These are phyloP conservation scores for Dactylella cylindrospora DNA, from an alignment of 2,329 filamentous ascomycete species.

Conservation along the genomic window DNA sequence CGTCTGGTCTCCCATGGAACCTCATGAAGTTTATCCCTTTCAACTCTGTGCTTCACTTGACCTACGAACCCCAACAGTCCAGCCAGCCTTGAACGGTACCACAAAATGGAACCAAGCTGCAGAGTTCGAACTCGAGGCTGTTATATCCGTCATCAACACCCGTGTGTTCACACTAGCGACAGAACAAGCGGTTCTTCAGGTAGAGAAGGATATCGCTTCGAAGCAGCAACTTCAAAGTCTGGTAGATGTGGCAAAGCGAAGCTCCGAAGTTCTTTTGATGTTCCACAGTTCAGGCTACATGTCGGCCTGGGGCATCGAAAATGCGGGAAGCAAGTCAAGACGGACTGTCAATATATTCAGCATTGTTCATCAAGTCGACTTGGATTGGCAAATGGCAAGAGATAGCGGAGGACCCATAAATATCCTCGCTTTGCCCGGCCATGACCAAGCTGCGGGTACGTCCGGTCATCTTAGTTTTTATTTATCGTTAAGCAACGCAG, in stretches of 20 bases:
- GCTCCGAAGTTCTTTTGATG: constrained; percentile 82
- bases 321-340: constrained; percentile 70
- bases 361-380: constrained; percentile 67
- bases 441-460: constrained; percentile 16
- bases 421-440: constrained; percentile 19
- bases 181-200: constrained; percentile 70
- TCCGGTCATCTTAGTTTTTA: not conserved
- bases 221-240: constrained; percentile 67
- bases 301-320: constrained; percentile 90
- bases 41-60: constrained; percentile 81
- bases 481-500: not conserved
- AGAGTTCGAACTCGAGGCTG: constrained; percentile 24
- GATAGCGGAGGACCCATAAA: constrained; percentile 32
- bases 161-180: constrained; percentile 76
- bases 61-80: constrained; percentile 55
- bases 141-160: constrained; percentile 75
- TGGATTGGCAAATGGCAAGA: constrained; percentile 31
- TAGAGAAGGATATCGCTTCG: constrained; percentile 53
- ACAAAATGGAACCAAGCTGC: not conserved
- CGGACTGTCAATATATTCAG: constrained; percentile 75
- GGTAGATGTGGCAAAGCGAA: constrained; percentile 79
- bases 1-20: constrained; percentile 78
- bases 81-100: not conserved
- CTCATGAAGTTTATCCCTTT: constrained; percentile 69
- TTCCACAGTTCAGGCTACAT: constrained; percentile 81